A percentile compares a stretch with the other conserved stretches of the same genome.
Evolutionary conservation across 805 yeast genomes (phyloP).

Genomic region (Candida berthetii): DNA sequence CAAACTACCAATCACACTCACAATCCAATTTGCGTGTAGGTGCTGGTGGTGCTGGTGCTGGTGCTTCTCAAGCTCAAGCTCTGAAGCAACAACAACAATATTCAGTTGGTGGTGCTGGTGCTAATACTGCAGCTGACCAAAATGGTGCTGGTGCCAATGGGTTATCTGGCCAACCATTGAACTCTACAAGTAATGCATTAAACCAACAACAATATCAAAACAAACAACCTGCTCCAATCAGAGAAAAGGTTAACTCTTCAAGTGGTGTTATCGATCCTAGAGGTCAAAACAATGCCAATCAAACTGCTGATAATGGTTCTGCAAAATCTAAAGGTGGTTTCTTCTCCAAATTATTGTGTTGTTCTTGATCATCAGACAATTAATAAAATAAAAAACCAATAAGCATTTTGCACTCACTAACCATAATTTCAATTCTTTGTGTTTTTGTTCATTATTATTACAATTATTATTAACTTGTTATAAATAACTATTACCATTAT

Average conservation of each 20-base stretch:
- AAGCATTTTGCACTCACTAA: too few relatives aligned
- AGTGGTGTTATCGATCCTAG: conserved; percentile 14
- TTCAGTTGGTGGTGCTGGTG: conserved; percentile 7
- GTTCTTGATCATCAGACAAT: conserved; percentile 10
- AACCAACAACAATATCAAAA: conserved; percentile 22
- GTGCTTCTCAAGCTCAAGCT: neutral
- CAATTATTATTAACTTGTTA: too few relatives aligned
- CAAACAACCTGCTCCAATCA: conserved; percentile 23
- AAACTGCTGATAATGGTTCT: conserved; percentile 11
- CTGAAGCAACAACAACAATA: conserved; percentile 7
- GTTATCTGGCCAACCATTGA: conserved; percentile 5
- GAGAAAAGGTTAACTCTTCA: conserved; percentile 19
- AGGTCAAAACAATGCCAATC: conserved; percentile 8
- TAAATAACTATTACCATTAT: too few relatives aligned
- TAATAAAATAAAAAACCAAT: too few relatives aligned
- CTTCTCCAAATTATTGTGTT: conserved; percentile 18
- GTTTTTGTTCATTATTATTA: too few relatives aligned
- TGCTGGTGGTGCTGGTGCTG: neutral
- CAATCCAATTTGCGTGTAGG: conserved; percentile 1
- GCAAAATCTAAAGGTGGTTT: conserved; percentile 15
- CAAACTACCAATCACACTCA: conserved; percentile 11
- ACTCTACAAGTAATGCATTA: conserved; percentile 15
- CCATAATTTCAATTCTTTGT: too few relatives aligned
- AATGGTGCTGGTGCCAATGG: conserved; percentile 3
- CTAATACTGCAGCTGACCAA: conserved; percentile 8